Evolutionary conservation across 768 basidiomycete species (phyloP), one percentile per base, ranked within the genome.

Genomic region (Strobilomyces dryophilus): DNA sequence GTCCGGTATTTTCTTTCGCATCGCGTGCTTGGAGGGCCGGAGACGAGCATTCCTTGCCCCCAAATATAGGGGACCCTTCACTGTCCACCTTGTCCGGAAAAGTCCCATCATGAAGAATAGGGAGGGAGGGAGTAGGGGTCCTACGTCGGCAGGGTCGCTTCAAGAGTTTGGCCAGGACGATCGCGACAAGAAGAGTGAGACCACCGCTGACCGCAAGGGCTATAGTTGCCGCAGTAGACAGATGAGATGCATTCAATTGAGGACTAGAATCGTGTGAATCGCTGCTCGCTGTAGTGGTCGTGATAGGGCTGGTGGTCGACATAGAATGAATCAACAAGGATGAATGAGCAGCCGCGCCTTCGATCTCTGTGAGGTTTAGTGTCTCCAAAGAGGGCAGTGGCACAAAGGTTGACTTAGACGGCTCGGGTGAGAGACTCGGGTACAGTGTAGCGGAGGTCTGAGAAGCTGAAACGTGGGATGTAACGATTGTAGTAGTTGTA

Each of bases 101-200:
- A 54, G 74, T 78, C 12, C 69, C 72, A 36, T 86, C 82, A 52
- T 85, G 81, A 12, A 85, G 71, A 44, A 87, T 84, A 0, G 87
- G 88, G n/a, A 85, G 74, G 29, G 87, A 90, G 4, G 86, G 88
- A n/a, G 76, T 83, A 7, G 81, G 85, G 18, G 76, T 79, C n/a
- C 70, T 71, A 44, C 75, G 78, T 36, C 76, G 76, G 18, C 71
- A 73, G 21, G 81, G 84, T 27, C 78, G 77, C 52, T 68, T 68
- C 47, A 77, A 77, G 54, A 79, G 63, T 53, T 73, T 81, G 55
- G 76, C 61, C 14, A 80, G 53, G 49, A 87, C 65, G 53, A 78
- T 71, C 34, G 79, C 50, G 15, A 77, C 77, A 3, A 83, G 60
- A 26, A 85, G 57, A 10, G 81, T 56, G 57, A 79, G 73, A 14